Evolutionary conservation across 345 rosid genomes (phyloP).

Genomic region (Physaria fendleri): DNA sequence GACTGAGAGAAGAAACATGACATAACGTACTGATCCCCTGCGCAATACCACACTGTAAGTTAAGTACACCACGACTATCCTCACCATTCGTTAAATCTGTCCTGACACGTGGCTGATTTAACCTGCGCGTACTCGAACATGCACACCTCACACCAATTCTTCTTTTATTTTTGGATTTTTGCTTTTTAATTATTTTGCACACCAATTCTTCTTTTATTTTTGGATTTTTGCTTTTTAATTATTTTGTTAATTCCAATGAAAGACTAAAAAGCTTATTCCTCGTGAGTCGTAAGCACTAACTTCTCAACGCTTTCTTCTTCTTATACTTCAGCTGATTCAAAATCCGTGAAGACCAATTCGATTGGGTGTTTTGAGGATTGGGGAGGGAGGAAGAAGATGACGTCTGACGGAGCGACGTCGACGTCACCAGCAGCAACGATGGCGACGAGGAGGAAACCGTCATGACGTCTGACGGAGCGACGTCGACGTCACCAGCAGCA

Average conservation of each 20-base stretch:
- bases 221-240: constrained; percentile 29
- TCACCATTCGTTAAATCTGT: constrained; percentile 5
- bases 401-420: constrained; percentile 97
- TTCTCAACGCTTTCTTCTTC: constrained; percentile 19
- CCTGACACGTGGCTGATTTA: constrained; percentile 10
- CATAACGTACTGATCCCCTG: constrained; percentile 11
- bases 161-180: background rate
- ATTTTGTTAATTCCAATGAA: constrained; percentile 35
- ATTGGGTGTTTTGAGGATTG: constrained; percentile 2
- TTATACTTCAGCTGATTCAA: constrained; percentile 10
- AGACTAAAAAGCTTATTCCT: constrained; percentile 34
- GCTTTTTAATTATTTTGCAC: no score
- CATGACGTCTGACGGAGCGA: constrained; percentile 97
- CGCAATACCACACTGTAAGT: constrained; percentile 25
- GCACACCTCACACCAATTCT: background rate
- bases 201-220: no score
- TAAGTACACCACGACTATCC: constrained; percentile 8
- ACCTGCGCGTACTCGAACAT: constrained; percentile 15
- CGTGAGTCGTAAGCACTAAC: constrained; percentile 46
- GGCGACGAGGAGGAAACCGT: constrained; percentile 75
- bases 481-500: constrained; percentile 48
- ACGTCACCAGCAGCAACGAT: constrained; percentile 32
- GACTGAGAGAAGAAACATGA: constrained; percentile 1
- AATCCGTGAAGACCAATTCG: background rate
- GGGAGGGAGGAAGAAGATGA: constrained; percentile 48